Conservation (phyloP, 371 early-diverging fungal genomes). For the Mucor sp. region DNA sequence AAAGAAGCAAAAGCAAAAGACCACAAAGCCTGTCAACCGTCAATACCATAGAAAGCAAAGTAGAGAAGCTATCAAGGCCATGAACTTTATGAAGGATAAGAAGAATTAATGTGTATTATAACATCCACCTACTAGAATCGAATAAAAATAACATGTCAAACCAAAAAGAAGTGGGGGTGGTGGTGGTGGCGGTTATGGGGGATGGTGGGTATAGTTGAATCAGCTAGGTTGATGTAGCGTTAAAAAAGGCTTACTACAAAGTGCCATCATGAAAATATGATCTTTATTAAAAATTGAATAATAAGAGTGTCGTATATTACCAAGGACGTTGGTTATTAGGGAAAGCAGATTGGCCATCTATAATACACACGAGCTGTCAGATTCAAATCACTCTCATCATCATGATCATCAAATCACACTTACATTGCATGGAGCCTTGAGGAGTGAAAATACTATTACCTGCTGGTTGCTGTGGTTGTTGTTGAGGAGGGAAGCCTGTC, state of each 20-base stretch:
- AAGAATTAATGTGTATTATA: slow-evolving; percentile 54
- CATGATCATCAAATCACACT: slow-evolving; percentile 4
- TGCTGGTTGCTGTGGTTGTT: slow-evolving; percentile 8
- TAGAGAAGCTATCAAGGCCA: slow-evolving; percentile 68
- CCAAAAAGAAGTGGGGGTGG: not conserved
- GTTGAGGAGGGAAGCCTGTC: slow-evolving; percentile 20
- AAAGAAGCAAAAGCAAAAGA: slow-evolving; percentile 52
- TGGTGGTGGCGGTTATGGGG: too few species aligned
- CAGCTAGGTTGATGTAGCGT: too few species aligned
- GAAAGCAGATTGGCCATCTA: slow-evolving; percentile 20
- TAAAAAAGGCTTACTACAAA: too few species aligned
- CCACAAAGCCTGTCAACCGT: slow-evolving; percentile 52
- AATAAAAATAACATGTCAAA: not conserved
- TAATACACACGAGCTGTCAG: not conserved
- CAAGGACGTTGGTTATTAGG: slow-evolving; percentile 25
- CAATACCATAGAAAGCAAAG: slow-evolving; percentile 68
- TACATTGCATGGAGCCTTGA: slow-evolving; percentile 38
- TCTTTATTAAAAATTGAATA: slow-evolving; percentile 2
- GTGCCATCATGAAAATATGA: too few species aligned
- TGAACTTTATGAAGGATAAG: slow-evolving; percentile 81
- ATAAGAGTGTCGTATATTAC: slow-evolving; percentile 9
- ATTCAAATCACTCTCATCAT: not conserved
- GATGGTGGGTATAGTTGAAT: too few species aligned
- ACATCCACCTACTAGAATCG: not conserved
- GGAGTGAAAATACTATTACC: slow-evolving; percentile 31